Conservation (phyloP, 2,329 filamentous ascomycete genomes). For the Neopestalotiopsis rosae region DNA sequence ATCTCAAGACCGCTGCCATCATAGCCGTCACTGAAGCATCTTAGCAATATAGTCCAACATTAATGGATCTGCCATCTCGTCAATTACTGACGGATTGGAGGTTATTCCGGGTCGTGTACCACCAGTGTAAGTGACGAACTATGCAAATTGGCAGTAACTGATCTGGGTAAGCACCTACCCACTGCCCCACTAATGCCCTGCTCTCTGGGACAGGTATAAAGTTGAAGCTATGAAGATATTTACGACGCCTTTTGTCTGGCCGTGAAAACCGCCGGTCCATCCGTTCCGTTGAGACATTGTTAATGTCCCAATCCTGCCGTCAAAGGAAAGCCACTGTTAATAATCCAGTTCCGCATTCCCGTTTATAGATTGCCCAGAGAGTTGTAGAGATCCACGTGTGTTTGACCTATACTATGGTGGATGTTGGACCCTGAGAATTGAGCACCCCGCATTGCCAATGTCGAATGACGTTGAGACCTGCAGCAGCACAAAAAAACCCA, state of each 20-base stretch:
- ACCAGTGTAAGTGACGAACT: neutral
- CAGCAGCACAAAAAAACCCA: neutral
- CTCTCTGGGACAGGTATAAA: neutral
- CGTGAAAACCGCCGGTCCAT: no score
- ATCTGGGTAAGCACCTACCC: neutral
- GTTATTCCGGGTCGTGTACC: neutral
- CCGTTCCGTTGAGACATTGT: no score
- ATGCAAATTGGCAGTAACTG: neutral
- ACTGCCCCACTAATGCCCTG: neutral
- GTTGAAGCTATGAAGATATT: neutral
- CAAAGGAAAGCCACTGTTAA: no score
- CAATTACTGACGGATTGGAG: neutral
- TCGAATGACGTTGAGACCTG: constrained; percentile 2
- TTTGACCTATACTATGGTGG: neutral
- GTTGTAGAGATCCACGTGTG: neutral
- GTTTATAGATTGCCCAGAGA: neutral
- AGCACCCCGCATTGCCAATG: constrained; percentile 2
- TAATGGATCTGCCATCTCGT: no score
- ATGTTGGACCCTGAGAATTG: neutral
- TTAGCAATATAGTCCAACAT: no score
- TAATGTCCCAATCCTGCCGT: no score
- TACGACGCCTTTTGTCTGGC: no score
- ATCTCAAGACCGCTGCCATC: no score
- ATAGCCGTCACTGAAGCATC: no score
- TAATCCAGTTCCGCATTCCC: neutral